Evolutionary conservation across 768 basidiomycete species (phyloP).

Genomic region (Rhizopogon vulgaris): DNA sequence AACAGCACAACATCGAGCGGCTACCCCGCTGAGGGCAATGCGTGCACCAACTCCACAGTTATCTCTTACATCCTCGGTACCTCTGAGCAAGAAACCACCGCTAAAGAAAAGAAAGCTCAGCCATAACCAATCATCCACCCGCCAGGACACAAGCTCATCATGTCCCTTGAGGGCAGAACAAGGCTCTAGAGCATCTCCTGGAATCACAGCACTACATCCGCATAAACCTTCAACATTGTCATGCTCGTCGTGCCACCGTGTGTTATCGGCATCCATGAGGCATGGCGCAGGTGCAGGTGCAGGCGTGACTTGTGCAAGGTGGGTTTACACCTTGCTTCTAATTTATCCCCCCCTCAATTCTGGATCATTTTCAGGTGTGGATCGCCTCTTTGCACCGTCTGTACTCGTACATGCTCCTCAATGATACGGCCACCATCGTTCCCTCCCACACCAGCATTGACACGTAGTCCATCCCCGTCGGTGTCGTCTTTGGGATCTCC

Average conservation of each 20-base stretch:
- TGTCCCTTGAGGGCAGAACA: slow-evolving; percentile 6
- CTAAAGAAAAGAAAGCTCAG: slow-evolving; percentile 22
- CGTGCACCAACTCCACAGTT: slow-evolving; percentile 10
- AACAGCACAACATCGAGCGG: not conserved
- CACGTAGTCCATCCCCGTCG: slow-evolving; percentile 25
- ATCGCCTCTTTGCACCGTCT: slow-evolving; percentile 28
- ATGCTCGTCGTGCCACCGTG: slow-evolving; percentile 26
- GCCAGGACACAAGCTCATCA: slow-evolving; percentile 2
- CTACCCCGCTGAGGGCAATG: slow-evolving; percentile 9
- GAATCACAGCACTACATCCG: slow-evolving; percentile 13
- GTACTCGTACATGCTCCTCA: slow-evolving; percentile 32
- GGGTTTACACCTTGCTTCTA: not conserved
- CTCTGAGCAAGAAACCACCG: slow-evolving; percentile 11
- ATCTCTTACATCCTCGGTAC: slow-evolving; percentile 4
- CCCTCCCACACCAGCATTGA: slow-evolving; percentile 32
- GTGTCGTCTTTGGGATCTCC: slow-evolving; percentile 15
- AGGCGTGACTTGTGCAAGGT: slow-evolving; percentile 17
- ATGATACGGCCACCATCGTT: slow-evolving; percentile 24
- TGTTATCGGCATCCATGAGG: slow-evolving; percentile 14
- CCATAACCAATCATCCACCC: not conserved
- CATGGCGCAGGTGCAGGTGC: slow-evolving; percentile 7
- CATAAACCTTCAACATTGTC: slow-evolving; percentile 10
- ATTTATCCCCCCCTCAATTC: not conserved
- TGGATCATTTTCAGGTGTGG: slow-evolving; percentile 20
- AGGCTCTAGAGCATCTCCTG: slow-evolving; percentile 3